Percentiles rank a stretch among this genome's conserved stretches.
Evolutionary conservation across 495 filamentous ascomycete species (phyloP).

Genomic region (Daldinia vernicosa): DNA sequence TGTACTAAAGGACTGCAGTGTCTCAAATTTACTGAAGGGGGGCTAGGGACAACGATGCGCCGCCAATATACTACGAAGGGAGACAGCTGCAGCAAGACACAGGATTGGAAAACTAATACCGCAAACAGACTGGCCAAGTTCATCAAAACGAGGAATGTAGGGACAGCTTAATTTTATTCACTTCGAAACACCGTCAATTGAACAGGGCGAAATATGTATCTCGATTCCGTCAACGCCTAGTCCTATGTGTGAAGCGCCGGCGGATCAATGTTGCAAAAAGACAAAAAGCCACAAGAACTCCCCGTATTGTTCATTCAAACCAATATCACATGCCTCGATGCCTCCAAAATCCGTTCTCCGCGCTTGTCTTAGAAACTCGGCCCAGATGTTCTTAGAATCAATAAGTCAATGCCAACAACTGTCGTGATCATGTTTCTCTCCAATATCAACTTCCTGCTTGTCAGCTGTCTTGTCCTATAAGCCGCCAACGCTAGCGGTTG

Average conservation of each 20-base stretch:
- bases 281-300: conserved; percentile 37
- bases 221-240: conserved; percentile 41
- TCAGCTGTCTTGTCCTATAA: conserved; percentile 33
- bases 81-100: background rate
- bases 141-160: conserved; percentile 27
- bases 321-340: conserved; percentile 40
- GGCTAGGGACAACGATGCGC: background rate
- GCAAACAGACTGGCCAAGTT: background rate
- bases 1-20: background rate
- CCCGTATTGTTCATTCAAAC: conserved; percentile 43
- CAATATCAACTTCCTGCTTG: conserved; percentile 40
- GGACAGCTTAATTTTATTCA: conserved; percentile 25
- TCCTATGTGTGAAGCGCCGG: conserved; percentile 40
- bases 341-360: conserved; percentile 19
- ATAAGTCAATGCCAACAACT: conserved; percentile 25
- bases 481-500: conserved; percentile 50
- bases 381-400: conserved; percentile 16
- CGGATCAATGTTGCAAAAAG: conserved; percentile 31
- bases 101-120: background rate
- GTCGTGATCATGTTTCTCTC: conserved; percentile 9
- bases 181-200: conserved; percentile 4
- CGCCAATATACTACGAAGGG: conserved; percentile 23
- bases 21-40: conserved; percentile 1
- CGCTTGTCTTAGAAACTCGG: conserved; percentile 17
- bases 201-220: conserved; percentile 25